Conservation (phyloP, 108 stramenopile genomes). For the Cyclotella baltica region DNA sequence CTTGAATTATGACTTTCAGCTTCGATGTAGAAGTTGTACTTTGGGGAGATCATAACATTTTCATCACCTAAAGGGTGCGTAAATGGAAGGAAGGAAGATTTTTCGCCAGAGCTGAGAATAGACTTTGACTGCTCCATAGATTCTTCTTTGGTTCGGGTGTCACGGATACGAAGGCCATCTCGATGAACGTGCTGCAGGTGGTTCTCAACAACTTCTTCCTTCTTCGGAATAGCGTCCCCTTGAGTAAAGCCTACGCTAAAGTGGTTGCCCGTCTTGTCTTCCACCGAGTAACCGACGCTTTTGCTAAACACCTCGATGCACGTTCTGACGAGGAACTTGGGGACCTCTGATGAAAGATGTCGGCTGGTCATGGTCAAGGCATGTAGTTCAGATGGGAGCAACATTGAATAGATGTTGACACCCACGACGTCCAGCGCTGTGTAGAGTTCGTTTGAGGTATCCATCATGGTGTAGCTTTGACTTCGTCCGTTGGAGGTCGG, state of each 20-base stretch:
- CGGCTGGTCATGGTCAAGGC: neutral
- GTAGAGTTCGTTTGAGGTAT: slow-evolving; percentile 4
- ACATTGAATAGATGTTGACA: slow-evolving; percentile 1
- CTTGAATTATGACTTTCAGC: neutral
- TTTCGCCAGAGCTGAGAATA: neutral
- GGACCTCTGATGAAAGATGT: neutral
- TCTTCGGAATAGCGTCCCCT: neutral
- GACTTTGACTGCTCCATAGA: neutral
- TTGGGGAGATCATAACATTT: slow-evolving; percentile 4
- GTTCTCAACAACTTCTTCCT: neutral
- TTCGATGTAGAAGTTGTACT: neutral
- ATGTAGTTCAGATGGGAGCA: slow-evolving; percentile 7
- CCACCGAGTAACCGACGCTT: slow-evolving; percentile 5
- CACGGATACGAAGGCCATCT: slow-evolving; percentile 4
- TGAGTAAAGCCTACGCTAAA: neutral
- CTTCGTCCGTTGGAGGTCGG: too few relatives aligned
- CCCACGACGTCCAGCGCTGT: slow-evolving; percentile 4
- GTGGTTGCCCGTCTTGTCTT: slow-evolving; percentile 6
- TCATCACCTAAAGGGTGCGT: neutral
- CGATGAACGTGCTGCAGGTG: slow-evolving; percentile 7
- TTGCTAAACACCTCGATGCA: slow-evolving; percentile 4
- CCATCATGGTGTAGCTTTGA: too few relatives aligned
- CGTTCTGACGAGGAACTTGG: neutral
- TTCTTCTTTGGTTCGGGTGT: neutral
- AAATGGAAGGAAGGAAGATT: neutral